phyloP scores from a whole-genome alignment of 78 protist species.

The Neovahlkampfia damariscottae region DNA sequence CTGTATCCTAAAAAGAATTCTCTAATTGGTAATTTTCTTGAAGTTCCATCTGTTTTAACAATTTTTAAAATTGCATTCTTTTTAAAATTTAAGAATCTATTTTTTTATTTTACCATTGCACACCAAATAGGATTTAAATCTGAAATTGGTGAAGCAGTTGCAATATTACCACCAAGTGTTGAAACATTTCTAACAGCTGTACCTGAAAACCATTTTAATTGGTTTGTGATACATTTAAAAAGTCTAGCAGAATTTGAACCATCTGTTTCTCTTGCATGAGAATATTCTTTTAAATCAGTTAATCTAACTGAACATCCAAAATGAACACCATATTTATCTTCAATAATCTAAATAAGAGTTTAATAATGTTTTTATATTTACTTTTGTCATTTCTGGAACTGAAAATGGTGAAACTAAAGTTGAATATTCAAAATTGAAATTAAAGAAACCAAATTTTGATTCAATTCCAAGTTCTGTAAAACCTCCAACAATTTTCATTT shows the following conservation, averaged over 20 bases:
- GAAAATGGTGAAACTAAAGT: not conserved
- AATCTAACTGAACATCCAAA: too few relatives aligned
- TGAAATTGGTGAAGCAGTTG: constrained; percentile 72
- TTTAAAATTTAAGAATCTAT: too few relatives aligned
- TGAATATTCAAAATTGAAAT: not conserved
- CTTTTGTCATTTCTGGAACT: too few relatives aligned
- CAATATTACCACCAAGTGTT: constrained; percentile 66
- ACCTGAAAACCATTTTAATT: constrained; percentile 72
- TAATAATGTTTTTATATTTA: too few relatives aligned
- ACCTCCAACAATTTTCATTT: constrained; percentile 64
- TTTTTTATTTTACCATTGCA: constrained; percentile 34
- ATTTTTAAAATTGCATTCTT: too few relatives aligned
- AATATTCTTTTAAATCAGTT: too few relatives aligned
- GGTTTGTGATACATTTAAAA: constrained; percentile 27
- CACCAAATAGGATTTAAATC: constrained; percentile 66
- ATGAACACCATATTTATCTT: too few relatives aligned
- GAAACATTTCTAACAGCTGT: constrained; percentile 77
- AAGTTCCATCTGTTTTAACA: not conserved
- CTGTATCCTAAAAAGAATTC: constrained; percentile 48
- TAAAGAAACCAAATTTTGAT: constrained; percentile 32
- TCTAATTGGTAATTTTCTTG: not conserved
- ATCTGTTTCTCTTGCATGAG: too few relatives aligned
- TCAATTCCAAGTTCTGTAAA: constrained; percentile 68
- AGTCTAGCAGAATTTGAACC: too few relatives aligned
- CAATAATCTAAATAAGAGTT: too few relatives aligned